Base-by-base conservation (phyloP, 306 rosid species). In the Vigna reflexopilosa region DNA sequence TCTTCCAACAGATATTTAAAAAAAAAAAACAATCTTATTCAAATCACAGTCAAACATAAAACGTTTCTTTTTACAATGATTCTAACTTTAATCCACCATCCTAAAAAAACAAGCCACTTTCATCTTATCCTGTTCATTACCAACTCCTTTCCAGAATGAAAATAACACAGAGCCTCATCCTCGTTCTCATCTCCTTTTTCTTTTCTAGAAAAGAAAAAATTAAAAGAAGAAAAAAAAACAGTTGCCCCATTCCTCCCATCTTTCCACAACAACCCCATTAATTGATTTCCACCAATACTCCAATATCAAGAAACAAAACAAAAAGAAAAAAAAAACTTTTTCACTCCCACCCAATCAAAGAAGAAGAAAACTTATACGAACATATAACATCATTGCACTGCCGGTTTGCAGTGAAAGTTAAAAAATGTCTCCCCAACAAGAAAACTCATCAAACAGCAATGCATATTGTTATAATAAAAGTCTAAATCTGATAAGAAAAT, bases 211-310 rank as follows among this genome's bases (percentile, higher is more conserved):
- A 1, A 8, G 9, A 55, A 20, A 6, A 38, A 38, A 30, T 30
- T 40, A 40, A 40, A 9, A 42, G 10, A 42, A 3, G 2, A 42
- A 9, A 30, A 30, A 42, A 42, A 40, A 40, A 14, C 22, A 24
- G 13, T 6, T 3, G 13, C 6, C 48, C 45, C 51, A 15, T 67
- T 30, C 62, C 20, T 75, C 52, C 15, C 14, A n/a, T 16, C 49
- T 63, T 74, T 47, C 67, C 76, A 56, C 11, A 76, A 56, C 67
- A 84, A 76, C 45, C 76, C 82, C 80, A 71, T 76, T 55, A 79
- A 59, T 32, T 45, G 2, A n/a, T 61, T 70, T 15, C 8, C 64
- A 67, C 9, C 12, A 65, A 64, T 11, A 48, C 28, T 2, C 52
- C 22, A 49, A 83, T 45, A 51, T 20, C 17, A 77, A 45, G 15